Percentiles rank a stretch among this genome's conserved stretches.
phyloP scores from a whole-genome alignment of 2,329 filamentous ascomycete genomes.

The Pestalotiopsis sp. region DNA sequence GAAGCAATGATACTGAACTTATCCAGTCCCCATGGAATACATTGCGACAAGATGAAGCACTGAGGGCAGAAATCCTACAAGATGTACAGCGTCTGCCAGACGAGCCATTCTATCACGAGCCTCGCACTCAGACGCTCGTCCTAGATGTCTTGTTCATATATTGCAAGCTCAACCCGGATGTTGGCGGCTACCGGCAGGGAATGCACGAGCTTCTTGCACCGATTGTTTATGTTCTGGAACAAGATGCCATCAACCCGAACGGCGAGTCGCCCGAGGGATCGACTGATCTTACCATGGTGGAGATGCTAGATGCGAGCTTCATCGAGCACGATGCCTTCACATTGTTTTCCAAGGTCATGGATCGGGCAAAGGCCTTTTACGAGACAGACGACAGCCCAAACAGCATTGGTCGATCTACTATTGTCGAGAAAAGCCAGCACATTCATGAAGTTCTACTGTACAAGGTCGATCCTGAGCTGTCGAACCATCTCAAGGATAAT shows the following conservation, averaged over 20 bases:
- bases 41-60: slow-evolving; percentile 79
- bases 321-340: slow-evolving; percentile 91
- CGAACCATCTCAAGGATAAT: slow-evolving; percentile 75
- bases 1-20: background rate
- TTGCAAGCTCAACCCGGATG: slow-evolving; percentile 84
- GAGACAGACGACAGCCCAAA: slow-evolving; percentile 58
- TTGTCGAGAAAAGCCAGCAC: slow-evolving; percentile 80
- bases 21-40: slow-evolving; percentile 85
- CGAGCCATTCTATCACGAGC: slow-evolving; percentile 83
- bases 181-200: slow-evolving; percentile 91
- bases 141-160: slow-evolving; percentile 91
- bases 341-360: slow-evolving; percentile 85
- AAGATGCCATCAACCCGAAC: slow-evolving; percentile 69
- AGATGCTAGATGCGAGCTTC: slow-evolving; percentile 69
- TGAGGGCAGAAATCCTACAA: slow-evolving; percentile 87
- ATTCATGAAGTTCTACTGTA: slow-evolving; percentile 83
- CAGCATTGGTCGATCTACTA: slow-evolving; percentile 39
- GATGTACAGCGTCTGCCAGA: slow-evolving; percentile 94
- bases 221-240: slow-evolving; percentile 79
- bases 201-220: slow-evolving; percentile 97
- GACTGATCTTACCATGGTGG: slow-evolving; percentile 56
- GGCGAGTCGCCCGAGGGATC: slow-evolving; percentile 32
- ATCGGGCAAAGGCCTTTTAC: slow-evolving; percentile 82
- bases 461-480: slow-evolving; percentile 79
- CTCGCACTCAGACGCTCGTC: slow-evolving; percentile 75